Percentiles rank a stretch among this genome's conserved stretches.
Evolutionary conservation across 306 rosid species (phyloP).

Genomic region (Heteromeles arbutifolia): DNA sequence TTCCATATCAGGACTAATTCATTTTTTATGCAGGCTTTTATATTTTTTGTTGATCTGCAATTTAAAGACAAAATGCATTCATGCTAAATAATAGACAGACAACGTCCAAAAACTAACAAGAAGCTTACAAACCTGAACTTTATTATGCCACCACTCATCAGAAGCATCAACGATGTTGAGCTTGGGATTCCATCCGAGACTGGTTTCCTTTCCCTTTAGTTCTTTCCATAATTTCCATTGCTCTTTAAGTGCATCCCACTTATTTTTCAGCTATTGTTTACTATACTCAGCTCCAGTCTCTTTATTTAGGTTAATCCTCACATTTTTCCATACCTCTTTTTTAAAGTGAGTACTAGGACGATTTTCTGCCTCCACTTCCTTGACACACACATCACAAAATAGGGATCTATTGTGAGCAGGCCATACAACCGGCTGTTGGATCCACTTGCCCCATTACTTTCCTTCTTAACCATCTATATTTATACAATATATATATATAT

Average conservation of each 20-base stretch:
- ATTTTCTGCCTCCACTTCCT: not conserved
- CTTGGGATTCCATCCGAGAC: no score
- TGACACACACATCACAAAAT: not conserved
- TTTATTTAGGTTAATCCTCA: not conserved
- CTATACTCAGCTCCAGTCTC: not conserved
- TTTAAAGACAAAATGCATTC: no score
- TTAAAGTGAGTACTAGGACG: not conserved
- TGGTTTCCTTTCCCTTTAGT: no score
- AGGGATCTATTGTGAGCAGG: no score
- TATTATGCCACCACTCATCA: not conserved
- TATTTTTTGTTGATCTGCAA: not conserved
- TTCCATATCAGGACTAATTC: no score
- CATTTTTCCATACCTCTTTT: not conserved
- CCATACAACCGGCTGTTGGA: not conserved
- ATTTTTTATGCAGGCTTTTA: no score
- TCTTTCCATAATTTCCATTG: no score
- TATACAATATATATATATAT: no score
- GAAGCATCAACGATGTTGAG: not conserved
- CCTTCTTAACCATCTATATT: no score
- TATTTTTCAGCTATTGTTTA: not conserved
- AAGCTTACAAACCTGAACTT: not conserved
- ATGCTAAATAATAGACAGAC: not conserved
- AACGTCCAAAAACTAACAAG: not conserved
- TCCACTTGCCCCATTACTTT: no score
- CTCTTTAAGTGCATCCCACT: no score